Base-by-base conservation (phyloP, 2,329 filamentous ascomycete species). In the Claviceps paspali region DNA sequence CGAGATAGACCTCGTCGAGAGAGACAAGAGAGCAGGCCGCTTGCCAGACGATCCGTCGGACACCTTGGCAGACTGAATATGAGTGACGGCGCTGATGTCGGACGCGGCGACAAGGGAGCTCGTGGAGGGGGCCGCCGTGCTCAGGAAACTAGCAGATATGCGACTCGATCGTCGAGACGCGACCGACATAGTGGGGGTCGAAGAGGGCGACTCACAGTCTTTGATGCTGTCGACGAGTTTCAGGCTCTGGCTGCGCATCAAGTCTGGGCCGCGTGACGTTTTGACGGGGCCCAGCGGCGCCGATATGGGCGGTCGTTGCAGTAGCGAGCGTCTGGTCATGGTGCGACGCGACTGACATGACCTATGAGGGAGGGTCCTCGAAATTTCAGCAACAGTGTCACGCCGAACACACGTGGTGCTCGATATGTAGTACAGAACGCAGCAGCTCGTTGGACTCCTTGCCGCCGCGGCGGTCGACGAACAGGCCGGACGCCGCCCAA, bases 201-300 rank as follows among this genome's bases (percentile, higher is more conserved):
- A 29, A 11, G 35, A n/a, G 9, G 8, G 21, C 2, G 44, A 41
- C 10, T 42, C 45, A 18, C 57, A 59, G 44, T 56, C 55, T n/a
- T 55, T 47, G 43, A 62, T 59, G 22, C 48, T 48, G 4, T 52
- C 47, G 10, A 62, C 54, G 26, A 62, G 49, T 33, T 50, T 50
- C 15, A 62, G 47, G 15, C 39, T 50, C 6, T 57, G 49, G 39
- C 56, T 56, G 29, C 59, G 53, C 23, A 49, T 41, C 23, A 62
- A 47, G 33, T 60, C 51, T 5, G 51, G 46, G 5, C 58, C 57
- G 15, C 55, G 51, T 7, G 52, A 59, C 44, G 49, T 58, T 41
- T 52, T 58, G 43, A 62, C 47, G 7, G 59, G 58, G 0, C 59
- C 60, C 27, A 60, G 42, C 2, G 59, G 60, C 14, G 38, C 48